Evolutionary conservation across 768 basidiomycete genomes (phyloP).

Genomic region (Lentinula guzmanii): DNA sequence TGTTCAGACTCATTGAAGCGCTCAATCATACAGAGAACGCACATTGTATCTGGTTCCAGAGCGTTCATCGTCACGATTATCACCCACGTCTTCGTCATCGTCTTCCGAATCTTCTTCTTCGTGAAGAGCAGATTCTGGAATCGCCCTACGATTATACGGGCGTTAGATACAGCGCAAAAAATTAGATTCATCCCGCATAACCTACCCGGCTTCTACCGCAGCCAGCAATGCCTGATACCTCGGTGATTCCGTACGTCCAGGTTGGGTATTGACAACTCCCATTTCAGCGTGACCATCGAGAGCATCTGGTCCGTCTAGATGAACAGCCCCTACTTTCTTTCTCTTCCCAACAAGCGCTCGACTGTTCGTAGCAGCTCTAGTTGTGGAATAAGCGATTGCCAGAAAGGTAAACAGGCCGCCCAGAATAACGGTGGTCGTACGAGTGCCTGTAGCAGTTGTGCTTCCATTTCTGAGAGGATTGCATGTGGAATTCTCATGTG

Average conservation of each 20-base stretch:
- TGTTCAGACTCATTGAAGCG: conserved; percentile 3
- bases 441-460: conserved; percentile 52
- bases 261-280: conserved; percentile 77
- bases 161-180: background rate
- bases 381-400: conserved; percentile 96
- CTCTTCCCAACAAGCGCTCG: conserved; percentile 78
- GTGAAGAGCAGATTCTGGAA: conserved; percentile 86
- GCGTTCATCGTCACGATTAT: conserved; percentile 87
- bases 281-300: conserved; percentile 59
- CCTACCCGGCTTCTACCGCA: conserved; percentile 92
- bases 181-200: conserved; percentile 6
- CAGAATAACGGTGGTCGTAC: conserved; percentile 80
- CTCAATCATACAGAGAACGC: conserved; percentile 17
- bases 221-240: conserved; percentile 91
- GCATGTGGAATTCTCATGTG: conserved; percentile 65
- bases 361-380: conserved; percentile 92
- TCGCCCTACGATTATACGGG: conserved; percentile 46
- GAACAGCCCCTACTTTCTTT: conserved; percentile 58
- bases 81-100: conserved; percentile 69
- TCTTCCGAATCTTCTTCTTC: conserved; percentile 74
- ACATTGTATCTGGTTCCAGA: conserved; percentile 94
- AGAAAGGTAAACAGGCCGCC: conserved; percentile 96
- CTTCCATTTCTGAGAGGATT: conserved; percentile 77
- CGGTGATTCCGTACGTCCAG: conserved; percentile 77
- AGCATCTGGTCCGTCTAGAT: conserved; percentile 50